phyloP scores from a whole-genome alignment of 2,329 filamentous ascomycete species.

The Trichoderma sp. region DNA sequence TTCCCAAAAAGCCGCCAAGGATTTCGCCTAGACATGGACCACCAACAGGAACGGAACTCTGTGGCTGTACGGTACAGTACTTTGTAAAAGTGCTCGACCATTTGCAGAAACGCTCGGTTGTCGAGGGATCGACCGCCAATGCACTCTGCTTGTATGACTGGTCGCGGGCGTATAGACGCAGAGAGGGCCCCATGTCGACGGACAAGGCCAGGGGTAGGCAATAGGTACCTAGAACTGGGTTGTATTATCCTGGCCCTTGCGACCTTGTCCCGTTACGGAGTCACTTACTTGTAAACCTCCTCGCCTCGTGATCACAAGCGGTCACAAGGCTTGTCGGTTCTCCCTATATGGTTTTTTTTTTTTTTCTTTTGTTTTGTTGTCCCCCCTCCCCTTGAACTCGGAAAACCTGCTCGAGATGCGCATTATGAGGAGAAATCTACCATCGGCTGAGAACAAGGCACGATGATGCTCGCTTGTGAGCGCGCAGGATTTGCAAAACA shows the following conservation, averaged over 20 bases:
- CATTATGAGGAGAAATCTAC: background rate
- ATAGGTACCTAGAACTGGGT: slow-evolving; percentile 7
- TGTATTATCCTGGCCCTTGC: slow-evolving; percentile 20
- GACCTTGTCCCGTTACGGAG: slow-evolving; percentile 1
- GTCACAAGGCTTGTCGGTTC: slow-evolving; percentile 19
- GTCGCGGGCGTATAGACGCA: slow-evolving; percentile 19
- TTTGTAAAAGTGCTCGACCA: slow-evolving; percentile 3
- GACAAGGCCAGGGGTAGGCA: slow-evolving; percentile 8
- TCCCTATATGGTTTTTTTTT: background rate
- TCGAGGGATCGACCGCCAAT: slow-evolving; percentile 25
- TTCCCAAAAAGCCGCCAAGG: background rate
- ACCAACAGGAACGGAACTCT: background rate
- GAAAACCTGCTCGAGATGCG: background rate
- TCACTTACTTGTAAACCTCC: slow-evolving; percentile 5
- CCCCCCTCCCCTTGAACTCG: background rate
- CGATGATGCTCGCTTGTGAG: background rate
- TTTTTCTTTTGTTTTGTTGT: too few species aligned
- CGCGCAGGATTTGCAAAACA: background rate
- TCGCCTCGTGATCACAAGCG: slow-evolving; percentile 23
- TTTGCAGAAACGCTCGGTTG: slow-evolving; percentile 10
- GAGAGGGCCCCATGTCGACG: slow-evolving; percentile 7
- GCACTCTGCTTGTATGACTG: slow-evolving; percentile 16
- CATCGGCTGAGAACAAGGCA: background rate
- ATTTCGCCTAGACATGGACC: background rate
- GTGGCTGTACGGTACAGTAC: background rate